Evolutionary conservation across 2,329 filamentous ascomycete species (phyloP), one percentile per base, ranked within the genome.

Genomic region (Trichoderma atroviride): DNA sequence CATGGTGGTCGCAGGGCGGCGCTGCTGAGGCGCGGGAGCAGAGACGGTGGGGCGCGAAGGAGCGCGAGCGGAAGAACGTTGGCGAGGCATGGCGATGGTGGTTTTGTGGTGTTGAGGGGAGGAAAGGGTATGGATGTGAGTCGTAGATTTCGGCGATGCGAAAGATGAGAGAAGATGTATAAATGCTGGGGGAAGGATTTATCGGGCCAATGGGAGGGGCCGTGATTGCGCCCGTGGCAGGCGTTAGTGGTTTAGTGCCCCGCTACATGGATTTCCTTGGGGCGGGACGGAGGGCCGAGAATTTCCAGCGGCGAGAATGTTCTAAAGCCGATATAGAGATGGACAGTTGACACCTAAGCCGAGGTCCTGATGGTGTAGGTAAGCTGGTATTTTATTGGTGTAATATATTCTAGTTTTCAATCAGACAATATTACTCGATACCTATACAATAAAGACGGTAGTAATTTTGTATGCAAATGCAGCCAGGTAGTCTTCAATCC

Each of bases 1-100:
- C 75, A 91, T 87, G 73, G 93, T 92, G 69, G 91, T 86, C 75
- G 92, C 88, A 78, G 91, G 88, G 74, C 92, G 88, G 77, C 84
- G 84, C 79, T 91, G 90, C 81, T 91, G 88, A 31, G 85, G 81
- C 75, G 83, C 79, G 70, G 87, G 82, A 70, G 87, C 80, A 71
- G 90, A 84, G 72, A 88, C 86, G 76, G 87, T 88, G 75, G 92
- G 92, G 77, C 92, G 90, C 73, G 87, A 80, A 72, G 89, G 88
- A 74, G 89, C 87, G 79, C 87, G 85, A 78, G 83, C 87, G 82
- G 87, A 84, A 82, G 91, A 88, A 80, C 90, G 87, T 86, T 92
- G 89, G 83, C 92, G 92, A 91, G 92, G 83, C 92, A 95, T 95
- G 62, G 24, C 71, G 73, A 50, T 43, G 40, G 40, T 63, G 62